These are phyloP conservation scores for Cercospora sp. DNA, from an alignment of 2,329 filamentous ascomycete genomes.

Conservation along the genomic window DNA sequence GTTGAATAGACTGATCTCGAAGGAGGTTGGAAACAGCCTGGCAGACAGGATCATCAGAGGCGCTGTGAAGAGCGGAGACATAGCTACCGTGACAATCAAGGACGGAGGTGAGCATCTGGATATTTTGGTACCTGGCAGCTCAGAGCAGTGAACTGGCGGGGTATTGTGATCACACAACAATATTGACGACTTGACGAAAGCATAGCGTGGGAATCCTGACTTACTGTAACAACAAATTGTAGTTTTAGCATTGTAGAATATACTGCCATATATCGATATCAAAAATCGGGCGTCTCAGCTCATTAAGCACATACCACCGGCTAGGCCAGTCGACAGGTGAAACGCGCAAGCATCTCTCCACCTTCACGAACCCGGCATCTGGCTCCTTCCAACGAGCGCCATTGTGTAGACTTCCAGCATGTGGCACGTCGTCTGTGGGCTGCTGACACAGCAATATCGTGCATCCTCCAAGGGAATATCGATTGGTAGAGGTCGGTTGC, in stretches of 20 bases:
- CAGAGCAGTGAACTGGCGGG: background rate
- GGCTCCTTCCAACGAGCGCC: background rate
- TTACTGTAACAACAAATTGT: background rate
- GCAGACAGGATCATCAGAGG: constrained; percentile 92
- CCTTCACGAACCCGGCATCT: background rate
- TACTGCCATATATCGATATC: background rate
- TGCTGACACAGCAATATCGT: background rate
- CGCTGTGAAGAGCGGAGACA: constrained; percentile 72
- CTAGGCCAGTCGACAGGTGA: background rate
- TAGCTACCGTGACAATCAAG: constrained; percentile 68
- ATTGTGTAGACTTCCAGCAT: background rate
- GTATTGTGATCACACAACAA: background rate
- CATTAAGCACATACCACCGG: background rate
- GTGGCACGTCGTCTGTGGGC: background rate
- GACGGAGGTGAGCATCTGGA: constrained; percentile 51
- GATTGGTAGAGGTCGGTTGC: background rate
- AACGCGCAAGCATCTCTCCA: background rate
- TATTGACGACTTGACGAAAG: background rate
- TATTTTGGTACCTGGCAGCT: constrained; percentile 19
- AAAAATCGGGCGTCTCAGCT: background rate
- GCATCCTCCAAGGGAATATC: background rate
- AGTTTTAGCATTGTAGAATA: constrained; percentile 1
- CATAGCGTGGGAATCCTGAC: background rate
- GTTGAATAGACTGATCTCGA: constrained; percentile 85
- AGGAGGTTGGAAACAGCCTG: constrained; percentile 82